Base-by-base conservation (phyloP, 495 filamentous ascomycete genomes). In the Neurospora sp. region DNA sequence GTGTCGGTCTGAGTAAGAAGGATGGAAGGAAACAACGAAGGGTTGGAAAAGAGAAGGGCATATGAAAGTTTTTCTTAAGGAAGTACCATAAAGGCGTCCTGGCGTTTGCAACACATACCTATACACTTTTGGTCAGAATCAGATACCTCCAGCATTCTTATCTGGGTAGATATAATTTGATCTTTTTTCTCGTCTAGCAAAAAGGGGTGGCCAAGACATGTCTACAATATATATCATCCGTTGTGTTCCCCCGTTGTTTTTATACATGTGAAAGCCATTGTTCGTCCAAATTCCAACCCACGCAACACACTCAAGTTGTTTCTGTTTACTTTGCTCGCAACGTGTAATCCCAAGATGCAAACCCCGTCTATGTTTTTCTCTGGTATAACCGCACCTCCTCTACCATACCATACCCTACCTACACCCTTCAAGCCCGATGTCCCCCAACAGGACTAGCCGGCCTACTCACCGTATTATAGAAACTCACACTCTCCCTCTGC, bases 401-500 rank as follows among this genome's bases (percentile, higher is more conserved):
- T 75, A 76, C 37, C 71, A 76, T 73, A 74, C 75, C 69, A 74
- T 16, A 16, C 78, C 68, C 81, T 78, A 59, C 72, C 42, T 41
- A 75, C 68, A 35, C 10, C 20, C 68, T 14, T 73, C 71, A 39
- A 69, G 68, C 69, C 69, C 66, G 20, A 73, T 70, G n/a, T 82
- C 81, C 10, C 76, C 70, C 31, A 61, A 78, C 78, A 14, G 84
- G 85, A 70, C 82, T 84, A 4, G 75, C 80, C 20, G 84, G 81
- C 70, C 83, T 74, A 68, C 82, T 84, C 69, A 83, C 81, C 46
- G 74, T 73, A 22, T 72, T 77, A 53, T 93, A 91, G 73, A 97
- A 91, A 20, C 93, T 92, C 46, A 97, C 91, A 76, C 95, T 96
- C 81, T 96, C 93, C 72, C 94, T 86, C 75, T 94, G 83, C 9